These are phyloP conservation scores for Cinchona pubescens DNA, from an alignment of 257 asterid species.

Conservation along the genomic window DNA sequence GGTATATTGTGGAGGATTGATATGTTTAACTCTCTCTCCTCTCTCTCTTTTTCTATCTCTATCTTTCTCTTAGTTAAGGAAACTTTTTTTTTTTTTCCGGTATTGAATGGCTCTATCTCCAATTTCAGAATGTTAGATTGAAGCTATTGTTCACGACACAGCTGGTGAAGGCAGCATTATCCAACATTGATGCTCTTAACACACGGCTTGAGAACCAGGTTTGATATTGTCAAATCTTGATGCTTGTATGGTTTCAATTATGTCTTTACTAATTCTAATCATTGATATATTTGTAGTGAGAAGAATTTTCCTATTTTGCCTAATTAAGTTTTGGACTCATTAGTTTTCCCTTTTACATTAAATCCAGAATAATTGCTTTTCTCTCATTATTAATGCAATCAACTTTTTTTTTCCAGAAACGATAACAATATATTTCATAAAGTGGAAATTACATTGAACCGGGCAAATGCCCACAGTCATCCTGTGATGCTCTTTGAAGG, in stretches of 20 bases:
- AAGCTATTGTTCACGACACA: conserved; percentile 72
- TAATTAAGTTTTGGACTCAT: not conserved
- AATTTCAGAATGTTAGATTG: conserved; percentile 48
- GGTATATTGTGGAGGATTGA: not conserved
- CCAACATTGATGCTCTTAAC: conserved; percentile 57
- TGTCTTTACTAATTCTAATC: not conserved
- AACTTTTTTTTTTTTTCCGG: not conserved
- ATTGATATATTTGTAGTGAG: not conserved
- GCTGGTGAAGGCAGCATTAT: conserved; percentile 73
- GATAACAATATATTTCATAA: too few relatives aligned
- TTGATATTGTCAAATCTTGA: conserved; percentile 6
- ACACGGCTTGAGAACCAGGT: conserved; percentile 72
- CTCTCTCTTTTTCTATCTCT: too few relatives aligned
- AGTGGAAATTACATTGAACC: too few relatives aligned
- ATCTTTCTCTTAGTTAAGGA: too few relatives aligned
- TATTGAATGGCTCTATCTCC: not conserved
- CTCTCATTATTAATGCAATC: too few relatives aligned
- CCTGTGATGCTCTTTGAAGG: too few relatives aligned
- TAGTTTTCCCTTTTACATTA: not conserved
- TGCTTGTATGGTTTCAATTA: not conserved
- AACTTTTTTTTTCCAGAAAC: too few relatives aligned
- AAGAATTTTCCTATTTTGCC: not conserved
- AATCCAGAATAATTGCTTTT: not conserved
- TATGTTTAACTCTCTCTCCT: too few relatives aligned
- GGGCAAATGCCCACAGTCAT: too few relatives aligned